Percentiles rank a stretch among this genome's conserved stretches.
Evolutionary conservation across 768 basidiomycete genomes (phyloP).

Genomic region (Clavaria fumosa): DNA sequence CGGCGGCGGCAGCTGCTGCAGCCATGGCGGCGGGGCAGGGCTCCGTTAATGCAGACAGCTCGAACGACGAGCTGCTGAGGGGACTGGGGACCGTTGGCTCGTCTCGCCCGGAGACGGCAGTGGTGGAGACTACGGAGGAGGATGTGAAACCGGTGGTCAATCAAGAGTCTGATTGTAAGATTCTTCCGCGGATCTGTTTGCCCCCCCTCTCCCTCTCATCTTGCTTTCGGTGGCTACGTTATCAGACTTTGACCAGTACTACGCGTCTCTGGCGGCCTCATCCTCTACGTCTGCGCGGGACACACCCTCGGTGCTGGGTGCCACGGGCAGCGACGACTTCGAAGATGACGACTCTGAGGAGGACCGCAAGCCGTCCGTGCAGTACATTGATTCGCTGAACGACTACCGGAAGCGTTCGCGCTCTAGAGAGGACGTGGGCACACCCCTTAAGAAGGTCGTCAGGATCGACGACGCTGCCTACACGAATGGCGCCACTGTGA

Average conservation of each 20-base stretch:
- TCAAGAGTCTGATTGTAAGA: conserved; percentile 53
- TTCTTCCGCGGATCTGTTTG: not conserved
- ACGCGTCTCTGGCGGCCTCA: conserved; percentile 58
- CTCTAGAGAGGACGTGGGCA: conserved; percentile 43
- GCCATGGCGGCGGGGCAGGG: conserved; percentile 15
- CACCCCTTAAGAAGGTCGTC: conserved; percentile 22
- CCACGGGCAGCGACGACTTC: conserved; percentile 28
- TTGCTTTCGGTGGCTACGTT: conserved; percentile 2
- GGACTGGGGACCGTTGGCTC: conserved; percentile 47
- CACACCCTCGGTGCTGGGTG: conserved; percentile 42
- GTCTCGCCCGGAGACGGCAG: conserved; percentile 9
- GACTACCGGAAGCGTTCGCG: conserved; percentile 63
- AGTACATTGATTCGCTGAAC: conserved; percentile 55
- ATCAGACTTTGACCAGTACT: conserved; percentile 72
- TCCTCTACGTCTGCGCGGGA: conserved; percentile 38
- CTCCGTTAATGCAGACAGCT: no score
- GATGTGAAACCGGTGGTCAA: conserved; percentile 31
- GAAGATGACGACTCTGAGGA: conserved; percentile 50
- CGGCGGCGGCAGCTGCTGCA: conserved; percentile 25
- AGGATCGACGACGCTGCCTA: conserved; percentile 25
- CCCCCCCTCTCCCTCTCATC: not conserved
- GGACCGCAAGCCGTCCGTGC: conserved; percentile 49
- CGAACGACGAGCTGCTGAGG: conserved; percentile 59
- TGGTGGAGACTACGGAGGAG: conserved; percentile 11
- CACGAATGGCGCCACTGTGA: conserved; percentile 13